Percentiles rank a stretch among this genome's conserved stretches.
Evolutionary conservation across 148 eudicot species (phyloP).

Genomic region (Agrostemma githago): DNA sequence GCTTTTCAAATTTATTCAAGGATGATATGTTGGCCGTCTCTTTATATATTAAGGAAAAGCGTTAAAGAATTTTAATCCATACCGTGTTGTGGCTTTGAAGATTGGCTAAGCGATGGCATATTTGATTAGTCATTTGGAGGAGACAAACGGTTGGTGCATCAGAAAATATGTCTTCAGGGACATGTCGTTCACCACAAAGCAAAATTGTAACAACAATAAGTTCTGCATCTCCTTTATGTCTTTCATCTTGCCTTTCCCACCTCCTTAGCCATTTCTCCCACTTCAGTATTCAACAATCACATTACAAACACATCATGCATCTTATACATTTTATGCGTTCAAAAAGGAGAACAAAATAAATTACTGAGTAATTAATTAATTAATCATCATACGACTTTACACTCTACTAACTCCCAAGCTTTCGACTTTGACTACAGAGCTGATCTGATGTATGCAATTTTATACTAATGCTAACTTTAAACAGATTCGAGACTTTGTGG

Average conservation of each 20-base stretch:
- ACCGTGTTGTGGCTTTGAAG: constrained; percentile 36
- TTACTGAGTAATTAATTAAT: too few relatives aligned
- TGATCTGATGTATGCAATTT: too few relatives aligned
- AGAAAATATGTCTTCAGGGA: constrained; percentile 25
- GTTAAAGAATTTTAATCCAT: neutral
- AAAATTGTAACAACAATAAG: constrained; percentile 46
- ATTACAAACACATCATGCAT: neutral
- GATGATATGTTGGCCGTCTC: neutral
- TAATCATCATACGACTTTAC: too few relatives aligned
- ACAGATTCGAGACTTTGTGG: too few relatives aligned
- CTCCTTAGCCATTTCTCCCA: constrained; percentile 64
- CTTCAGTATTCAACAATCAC: constrained; percentile 24
- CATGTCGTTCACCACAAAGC: constrained; percentile 35
- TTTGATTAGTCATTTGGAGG: constrained; percentile 31
- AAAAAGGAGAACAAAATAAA: too few relatives aligned
- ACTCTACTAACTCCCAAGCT: too few relatives aligned
- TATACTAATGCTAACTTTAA: too few relatives aligned
- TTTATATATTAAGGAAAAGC: neutral
- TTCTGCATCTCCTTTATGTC: constrained; percentile 47
- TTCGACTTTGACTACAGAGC: too few relatives aligned
- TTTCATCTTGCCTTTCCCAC: constrained; percentile 56
- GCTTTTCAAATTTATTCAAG: too few relatives aligned
- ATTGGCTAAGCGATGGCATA: constrained; percentile 45
- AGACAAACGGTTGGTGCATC: constrained; percentile 38
- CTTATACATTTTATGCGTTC: too few relatives aligned